Conservation (phyloP, 1,284 basidiomycete genomes). For the Kalmanozyma brasiliensis region DNA sequence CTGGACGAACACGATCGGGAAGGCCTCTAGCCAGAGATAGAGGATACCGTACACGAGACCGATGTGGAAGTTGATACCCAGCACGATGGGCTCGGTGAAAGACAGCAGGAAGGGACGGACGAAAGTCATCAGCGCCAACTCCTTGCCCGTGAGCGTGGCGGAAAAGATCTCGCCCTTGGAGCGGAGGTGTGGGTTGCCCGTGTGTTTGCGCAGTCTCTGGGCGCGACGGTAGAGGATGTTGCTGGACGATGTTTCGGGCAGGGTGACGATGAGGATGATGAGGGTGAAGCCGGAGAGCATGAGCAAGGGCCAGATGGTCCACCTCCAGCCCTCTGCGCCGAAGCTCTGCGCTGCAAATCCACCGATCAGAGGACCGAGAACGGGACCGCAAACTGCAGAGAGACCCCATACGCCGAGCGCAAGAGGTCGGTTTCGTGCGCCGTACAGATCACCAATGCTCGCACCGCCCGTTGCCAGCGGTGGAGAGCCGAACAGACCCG, state of each 20-base stretch:
- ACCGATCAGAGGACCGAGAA: slow-evolving; percentile 55
- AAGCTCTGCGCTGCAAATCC: slow-evolving; percentile 47
- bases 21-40: slow-evolving; percentile 52
- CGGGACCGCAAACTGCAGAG: slow-evolving; percentile 47
- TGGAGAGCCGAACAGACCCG: slow-evolving; percentile 55
- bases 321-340: slow-evolving; percentile 44
- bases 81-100: slow-evolving; percentile 45
- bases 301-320: slow-evolving; percentile 68
- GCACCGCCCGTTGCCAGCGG: slow-evolving; percentile 60
- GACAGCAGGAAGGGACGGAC: slow-evolving; percentile 59
- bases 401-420: slow-evolving; percentile 55
- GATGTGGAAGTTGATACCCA: slow-evolving; percentile 54
- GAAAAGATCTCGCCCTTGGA: slow-evolving; percentile 66
- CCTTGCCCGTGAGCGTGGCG: slow-evolving; percentile 33
- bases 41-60: slow-evolving; percentile 47
- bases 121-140: slow-evolving; percentile 53
- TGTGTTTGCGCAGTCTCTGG: slow-evolving; percentile 65
- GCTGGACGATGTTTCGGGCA: slow-evolving; percentile 67
- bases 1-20: slow-evolving; percentile 53
- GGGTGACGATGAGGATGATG: slow-evolving; percentile 54
- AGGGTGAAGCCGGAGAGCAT: slow-evolving; percentile 64
- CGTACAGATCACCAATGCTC: slow-evolving; percentile 52
- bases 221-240: slow-evolving; percentile 68
- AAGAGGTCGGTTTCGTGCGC: slow-evolving; percentile 19
- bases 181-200: slow-evolving; percentile 66